Evolutionary conservation across 352 stramenopile genomes (phyloP), one percentile per base, ranked within the genome.

Genomic region (Globisporangium paddicum): DNA sequence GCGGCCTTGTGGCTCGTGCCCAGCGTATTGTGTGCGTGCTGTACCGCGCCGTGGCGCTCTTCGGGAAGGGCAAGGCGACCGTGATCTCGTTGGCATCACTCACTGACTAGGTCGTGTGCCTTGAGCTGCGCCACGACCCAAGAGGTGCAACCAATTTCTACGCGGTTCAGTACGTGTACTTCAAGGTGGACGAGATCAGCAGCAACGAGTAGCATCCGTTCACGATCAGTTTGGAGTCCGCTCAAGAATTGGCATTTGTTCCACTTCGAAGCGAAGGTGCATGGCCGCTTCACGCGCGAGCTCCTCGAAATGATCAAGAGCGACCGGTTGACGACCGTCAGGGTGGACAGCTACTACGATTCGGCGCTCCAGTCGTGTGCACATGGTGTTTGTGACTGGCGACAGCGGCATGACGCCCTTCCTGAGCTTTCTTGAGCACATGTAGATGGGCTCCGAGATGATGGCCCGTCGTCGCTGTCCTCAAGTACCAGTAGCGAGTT

Each of bases 331-430:
- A 26, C 62, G 3, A 69, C 45, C 9, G 67, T 90, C n/a, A 67
- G 74, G 19, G 58, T 92, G 30, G 82, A 92, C 58, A 80, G 82
- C 40, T 92, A 87, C 61, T 92, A 90, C 60, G 82, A 80, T 21
- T 75, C 77, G 1, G 62, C 57, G 41, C 79, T 91, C 25, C 51
- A 55, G 38, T 38, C 74, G 38, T 58, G 69, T 50, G 19, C 69
- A 87, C 55, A 89, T 89, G 80, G 68, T 90, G 3, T 83, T 90
- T 47, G 49, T 90, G 35, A 80, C 78, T 28, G 82, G 78, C 44
- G 82, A 78, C 3, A 90, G 77, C 30, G 82, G 82, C 8, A 86
- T 92, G 72, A 86, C 81, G 5, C 82, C 82, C 28, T 89, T 92
- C 52, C 46, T 92, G 23, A 87, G 78, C 40, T 47, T 83, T 18